These are phyloP conservation scores for Aspergillus ostianus DNA, from an alignment of 495 filamentous ascomycete genomes.

Conservation along the genomic window DNA sequence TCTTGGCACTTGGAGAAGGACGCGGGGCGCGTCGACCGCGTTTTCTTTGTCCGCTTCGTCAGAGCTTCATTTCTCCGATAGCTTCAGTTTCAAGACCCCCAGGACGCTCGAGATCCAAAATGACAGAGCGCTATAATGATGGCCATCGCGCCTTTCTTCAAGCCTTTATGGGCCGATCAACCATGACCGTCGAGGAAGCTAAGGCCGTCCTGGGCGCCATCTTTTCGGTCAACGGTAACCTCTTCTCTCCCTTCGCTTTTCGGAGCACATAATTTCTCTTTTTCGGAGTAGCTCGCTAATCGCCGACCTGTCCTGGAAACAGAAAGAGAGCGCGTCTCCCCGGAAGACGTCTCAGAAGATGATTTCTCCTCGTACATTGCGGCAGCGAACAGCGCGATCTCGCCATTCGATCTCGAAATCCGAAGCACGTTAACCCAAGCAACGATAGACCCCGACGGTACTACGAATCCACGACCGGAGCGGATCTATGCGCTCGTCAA, in stretches of 20 bases:
- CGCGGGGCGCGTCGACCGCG: not conserved
- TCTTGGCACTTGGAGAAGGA: not conserved
- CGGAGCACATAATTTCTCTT: not conserved
- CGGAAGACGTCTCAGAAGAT: slow-evolving; percentile 62
- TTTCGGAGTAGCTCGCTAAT: not conserved
- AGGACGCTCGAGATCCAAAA: not conserved
- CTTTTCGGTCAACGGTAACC: slow-evolving; percentile 52
- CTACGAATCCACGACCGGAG: slow-evolving; percentile 20
- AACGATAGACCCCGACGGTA: slow-evolving; percentile 14
- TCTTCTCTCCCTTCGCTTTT: too few species aligned
- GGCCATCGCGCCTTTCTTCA: slow-evolving; percentile 91
- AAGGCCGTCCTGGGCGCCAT: slow-evolving; percentile 76
- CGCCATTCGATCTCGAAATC: slow-evolving; percentile 84
- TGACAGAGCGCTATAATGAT: slow-evolving; percentile 49
- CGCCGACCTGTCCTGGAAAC: not conserved
- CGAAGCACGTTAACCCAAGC: slow-evolving; percentile 66
- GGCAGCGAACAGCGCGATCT: slow-evolving; percentile 67
- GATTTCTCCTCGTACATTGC: slow-evolving; percentile 68
- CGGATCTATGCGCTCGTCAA: slow-evolving; percentile 80
- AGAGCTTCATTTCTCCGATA: not conserved
- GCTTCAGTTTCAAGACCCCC: not conserved
- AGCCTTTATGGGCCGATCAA: slow-evolving; percentile 75
- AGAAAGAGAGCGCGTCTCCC: slow-evolving; percentile 43
- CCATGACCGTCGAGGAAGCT: slow-evolving; percentile 71
- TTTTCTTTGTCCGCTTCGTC: not conserved